phyloP scores from a whole-genome alignment of 176 grass and related monocot species.

The Saccharum officinarum region DNA sequence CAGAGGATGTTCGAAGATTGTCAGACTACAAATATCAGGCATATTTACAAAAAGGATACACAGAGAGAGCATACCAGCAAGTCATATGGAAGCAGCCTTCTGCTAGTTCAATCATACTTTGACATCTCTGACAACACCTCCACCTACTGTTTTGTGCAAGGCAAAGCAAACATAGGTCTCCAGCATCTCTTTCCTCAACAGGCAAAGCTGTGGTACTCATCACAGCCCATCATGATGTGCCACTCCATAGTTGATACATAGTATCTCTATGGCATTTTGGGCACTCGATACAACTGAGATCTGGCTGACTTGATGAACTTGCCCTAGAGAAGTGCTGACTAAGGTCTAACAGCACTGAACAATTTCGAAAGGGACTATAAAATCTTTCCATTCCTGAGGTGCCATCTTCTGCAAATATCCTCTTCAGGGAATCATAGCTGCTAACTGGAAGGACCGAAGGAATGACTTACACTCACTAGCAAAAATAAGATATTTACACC shows the following conservation, averaged over 20 bases:
- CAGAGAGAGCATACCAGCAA: constrained; percentile 67
- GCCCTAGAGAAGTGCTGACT: no score
- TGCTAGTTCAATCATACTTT: constrained; percentile 68
- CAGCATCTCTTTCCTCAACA: constrained; percentile 55
- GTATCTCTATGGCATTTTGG: constrained; percentile 73
- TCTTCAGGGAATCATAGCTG: no score
- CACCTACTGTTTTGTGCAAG: constrained; percentile 66
- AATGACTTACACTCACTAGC: no score
- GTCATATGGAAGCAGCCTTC: constrained; percentile 69
- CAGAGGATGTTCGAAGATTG: background rate
- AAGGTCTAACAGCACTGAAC: no score
- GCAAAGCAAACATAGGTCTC: constrained; percentile 50
- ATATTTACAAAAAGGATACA: background rate
- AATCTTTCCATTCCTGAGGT: no score
- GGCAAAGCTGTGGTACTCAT: constrained; percentile 80
- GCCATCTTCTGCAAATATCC: no score
- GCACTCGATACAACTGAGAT: no score
- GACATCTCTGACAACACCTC: constrained; percentile 72
- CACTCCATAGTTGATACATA: constrained; percentile 79
- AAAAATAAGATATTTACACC: no score
- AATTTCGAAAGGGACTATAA: no score
- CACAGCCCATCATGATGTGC: constrained; percentile 83
- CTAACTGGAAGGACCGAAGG: no score
- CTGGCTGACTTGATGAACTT: no score
- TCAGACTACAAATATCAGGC: no score